phyloP scores from a whole-genome alignment of 2,329 filamentous ascomycete species.

The Sarocladium oryzae region DNA sequence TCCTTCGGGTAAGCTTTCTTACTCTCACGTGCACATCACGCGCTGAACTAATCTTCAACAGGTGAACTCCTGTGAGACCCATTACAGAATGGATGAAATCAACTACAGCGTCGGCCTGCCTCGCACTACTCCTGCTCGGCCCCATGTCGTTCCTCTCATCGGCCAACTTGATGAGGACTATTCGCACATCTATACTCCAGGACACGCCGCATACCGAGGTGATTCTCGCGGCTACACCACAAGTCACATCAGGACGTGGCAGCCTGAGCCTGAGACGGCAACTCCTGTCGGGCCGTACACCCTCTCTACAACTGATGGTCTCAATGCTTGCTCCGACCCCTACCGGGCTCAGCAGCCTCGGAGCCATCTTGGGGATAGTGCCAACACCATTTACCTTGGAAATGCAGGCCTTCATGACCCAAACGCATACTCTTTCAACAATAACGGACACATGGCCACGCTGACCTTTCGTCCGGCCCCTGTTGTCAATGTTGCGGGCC shows the following conservation, averaged over 20 bases:
- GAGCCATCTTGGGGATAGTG: too few relatives aligned
- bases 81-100: background rate
- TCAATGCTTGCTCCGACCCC: too few relatives aligned
- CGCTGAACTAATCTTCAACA: background rate
- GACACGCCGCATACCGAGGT: background rate
- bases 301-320: background rate
- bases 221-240: background rate
- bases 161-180: background rate
- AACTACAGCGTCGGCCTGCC: constrained; percentile 2
- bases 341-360: background rate
- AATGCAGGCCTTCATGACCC: background rate
- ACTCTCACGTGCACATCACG: too few relatives aligned
- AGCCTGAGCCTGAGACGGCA: background rate
- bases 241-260: background rate
- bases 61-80: constrained; percentile 7
- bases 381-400: background rate
- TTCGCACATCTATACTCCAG: background rate
- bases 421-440: background rate
- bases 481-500: background rate
- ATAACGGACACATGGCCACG: background rate
- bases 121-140: background rate
- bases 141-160: background rate
- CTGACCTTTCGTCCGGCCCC: constrained; percentile 1
- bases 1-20: constrained; percentile 65
- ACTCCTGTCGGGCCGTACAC: background rate